Evolutionary conservation across 2,329 filamentous ascomycete species (phyloP), one percentile per base, ranked within the genome.

Genomic region (Aspergillus luchuensis): DNA sequence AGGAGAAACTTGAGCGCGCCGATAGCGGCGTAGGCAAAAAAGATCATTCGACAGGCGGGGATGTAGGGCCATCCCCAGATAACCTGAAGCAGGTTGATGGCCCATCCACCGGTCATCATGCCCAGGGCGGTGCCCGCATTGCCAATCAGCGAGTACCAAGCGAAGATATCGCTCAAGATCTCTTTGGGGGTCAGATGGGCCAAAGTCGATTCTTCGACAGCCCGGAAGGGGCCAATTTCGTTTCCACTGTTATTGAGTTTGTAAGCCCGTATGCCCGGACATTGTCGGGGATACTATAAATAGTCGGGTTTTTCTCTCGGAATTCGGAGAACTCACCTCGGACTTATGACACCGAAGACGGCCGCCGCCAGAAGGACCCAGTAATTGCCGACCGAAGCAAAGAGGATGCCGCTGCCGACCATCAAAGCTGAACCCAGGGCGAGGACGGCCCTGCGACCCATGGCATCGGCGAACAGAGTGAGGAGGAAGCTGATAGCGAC

Each of bases 161-260:
- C 82, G 60, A 89, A 78, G n/a, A 90, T 86, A 72, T 89, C 86
- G 13, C 85, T 78, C 50, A 87, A 77, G 0, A 81, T 83, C 30
- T 79, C 73, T 0, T 82, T 79, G 0, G 76, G 80, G 0, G 86
- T 88, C 48, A 89, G 77, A 68, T 89, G 85, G 5, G 86, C 84
- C 7, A 89, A 70, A 36, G 84, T 85, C 0, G 84, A 86, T 77
- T 90, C 87, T 69, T 90, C 88, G 33, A 90, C 85, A 3, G 85
- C 85, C 39, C 87, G 79, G 65, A 90, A 90, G 0, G 88, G 87
- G 0, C 87, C 88, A 69, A 89, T 88, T 65, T 90, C 88, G 15
- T 85, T 83, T 6, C 87, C 87, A 66, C 75, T 77, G 52, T 13
- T 11, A 30, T 30, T 5, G n/a, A 49, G 5, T 17, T 25, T 49